phyloP scores from a whole-genome alignment of 352 stramenopile genomes.

The Phytophthora pseudosyringae region DNA sequence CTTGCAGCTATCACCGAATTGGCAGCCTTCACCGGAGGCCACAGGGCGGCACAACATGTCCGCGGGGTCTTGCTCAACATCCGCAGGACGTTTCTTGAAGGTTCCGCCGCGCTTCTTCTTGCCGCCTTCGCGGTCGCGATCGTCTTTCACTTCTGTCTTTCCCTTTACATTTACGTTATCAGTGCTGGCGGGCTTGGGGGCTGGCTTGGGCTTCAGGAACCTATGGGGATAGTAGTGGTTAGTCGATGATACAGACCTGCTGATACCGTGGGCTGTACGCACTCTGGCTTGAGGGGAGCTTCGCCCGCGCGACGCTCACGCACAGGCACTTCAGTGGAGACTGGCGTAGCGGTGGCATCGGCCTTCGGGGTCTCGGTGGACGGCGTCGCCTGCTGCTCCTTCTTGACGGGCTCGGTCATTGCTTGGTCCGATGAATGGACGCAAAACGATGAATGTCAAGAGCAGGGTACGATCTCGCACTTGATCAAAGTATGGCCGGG shows the following conservation, averaged over 20 bases:
- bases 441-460: slow-evolving; percentile 10
- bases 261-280: slow-evolving; percentile 29
- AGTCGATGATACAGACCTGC: not conserved
- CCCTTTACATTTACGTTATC: slow-evolving; percentile 1
- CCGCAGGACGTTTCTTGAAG: slow-evolving; percentile 88
- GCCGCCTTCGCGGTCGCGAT: slow-evolving; percentile 18
- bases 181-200: slow-evolving; percentile 13
- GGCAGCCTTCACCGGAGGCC: slow-evolving; percentile 64
- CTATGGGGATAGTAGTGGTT: slow-evolving; percentile 29
- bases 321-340: slow-evolving; percentile 10
- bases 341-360: not conserved
- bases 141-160: slow-evolving; percentile 9
- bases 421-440: slow-evolving; percentile 12
- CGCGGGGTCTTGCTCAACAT: slow-evolving; percentile 65
- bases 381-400: slow-evolving; percentile 17
- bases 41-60: slow-evolving; percentile 73
- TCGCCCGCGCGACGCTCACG: slow-evolving; percentile 31
- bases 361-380: slow-evolving; percentile 2
- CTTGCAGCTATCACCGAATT: slow-evolving; percentile 84
- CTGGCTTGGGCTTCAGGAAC: slow-evolving; percentile 65
- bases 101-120: slow-evolving; percentile 62
- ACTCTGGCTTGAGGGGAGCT: slow-evolving; percentile 59
- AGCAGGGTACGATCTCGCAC: slow-evolving; percentile 8
- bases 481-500: slow-evolving; percentile 9
- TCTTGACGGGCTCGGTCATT: slow-evolving; percentile 7